Evolutionary conservation across 805 yeast species (phyloP), one percentile per base, ranked within the genome.

Genomic region (Ogataea allantospora): DNA sequence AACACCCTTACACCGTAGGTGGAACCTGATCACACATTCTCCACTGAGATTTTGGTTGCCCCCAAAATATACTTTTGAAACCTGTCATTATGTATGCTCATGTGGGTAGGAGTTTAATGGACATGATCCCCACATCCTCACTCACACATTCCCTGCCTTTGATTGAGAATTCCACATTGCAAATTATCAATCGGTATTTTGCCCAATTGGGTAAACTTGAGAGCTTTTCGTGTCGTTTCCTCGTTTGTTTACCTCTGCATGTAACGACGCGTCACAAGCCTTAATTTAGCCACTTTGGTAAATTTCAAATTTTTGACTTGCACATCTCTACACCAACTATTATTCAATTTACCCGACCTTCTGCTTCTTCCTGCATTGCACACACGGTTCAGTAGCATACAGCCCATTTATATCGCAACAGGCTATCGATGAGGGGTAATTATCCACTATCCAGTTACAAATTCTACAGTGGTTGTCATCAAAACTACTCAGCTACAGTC

Each of bases 191-290:
- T 21, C 18, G 5, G 17, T 15, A 7, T 37, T 31, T 38, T 31
- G 11, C 36, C 35, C 16, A 21, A 38, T 22, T 12, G 16, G 41
- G 41, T 12, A 38, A 30, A 25, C 16, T 25, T 8, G 7, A 6
- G 28, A 17, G 9, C 11, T 30, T 38, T 38, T 38, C 41, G 41
- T 36, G 41, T 38, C 36, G 28, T 38, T 18, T 12, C 22, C 36
- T 32, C 24, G 28, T 21, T 38, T 38, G 41, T 38, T 38, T 38
- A 38, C 33, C 25, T 27, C 28, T 27, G 36, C 41, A 38, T 38
- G n/a, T 17, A 5, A 18, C 30, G 26, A 36, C 40, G 40, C 35
- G 40, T 36, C 35, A 18, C 30, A 7, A 30, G 34, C 35, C 34
- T 2, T 14, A n/a, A 21, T 21, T 19, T 12, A 17, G 31, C 12